phyloP scores from a whole-genome alignment of 352 stramenopile species.

The Phytophthora pinifolia region DNA sequence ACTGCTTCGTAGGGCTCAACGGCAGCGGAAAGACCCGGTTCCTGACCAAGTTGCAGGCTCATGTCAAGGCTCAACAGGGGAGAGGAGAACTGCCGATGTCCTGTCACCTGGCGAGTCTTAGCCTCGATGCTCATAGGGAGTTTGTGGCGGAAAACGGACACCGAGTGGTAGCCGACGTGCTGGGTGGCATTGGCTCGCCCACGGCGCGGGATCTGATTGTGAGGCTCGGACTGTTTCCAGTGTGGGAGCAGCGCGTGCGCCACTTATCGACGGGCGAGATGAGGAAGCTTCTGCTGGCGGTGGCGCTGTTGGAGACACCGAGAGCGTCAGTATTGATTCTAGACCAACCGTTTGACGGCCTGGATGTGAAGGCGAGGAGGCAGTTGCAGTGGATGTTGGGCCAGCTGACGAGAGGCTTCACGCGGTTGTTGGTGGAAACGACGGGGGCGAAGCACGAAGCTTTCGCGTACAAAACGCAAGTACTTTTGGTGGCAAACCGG shows the following conservation, averaged over 20 bases:
- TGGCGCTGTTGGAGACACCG: constrained; percentile 77
- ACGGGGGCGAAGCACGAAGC: constrained; percentile 67
- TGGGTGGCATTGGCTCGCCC: constrained; percentile 66
- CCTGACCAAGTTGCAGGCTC: constrained; percentile 42
- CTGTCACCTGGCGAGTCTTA: constrained; percentile 49
- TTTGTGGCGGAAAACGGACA: constrained; percentile 67
- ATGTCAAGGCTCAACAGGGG: constrained; percentile 23
- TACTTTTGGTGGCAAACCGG: constrained; percentile 88
- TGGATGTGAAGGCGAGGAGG: constrained; percentile 82
- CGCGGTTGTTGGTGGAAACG: constrained; percentile 88
- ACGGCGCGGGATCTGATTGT: constrained; percentile 89
- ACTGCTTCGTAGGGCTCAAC: constrained; percentile 75
- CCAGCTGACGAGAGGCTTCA: constrained; percentile 87
- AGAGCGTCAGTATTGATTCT: constrained; percentile 81
- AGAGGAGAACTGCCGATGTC: constrained; percentile 25
- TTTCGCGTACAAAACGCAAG: constrained; percentile 86
- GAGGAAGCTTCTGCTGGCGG: constrained; percentile 89
- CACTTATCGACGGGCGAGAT: constrained; percentile 93
- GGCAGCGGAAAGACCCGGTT: constrained; percentile 71
- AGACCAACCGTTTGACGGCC: constrained; percentile 93
- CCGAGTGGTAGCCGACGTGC: constrained; percentile 59
- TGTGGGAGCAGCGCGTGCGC: constrained; percentile 80
- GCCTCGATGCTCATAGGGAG: constrained; percentile 86
- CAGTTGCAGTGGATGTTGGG: constrained; percentile 86
- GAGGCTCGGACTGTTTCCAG: constrained; percentile 89